Conservation (phyloP, 345 rosid species). For the Adansonia digitata region DNA sequence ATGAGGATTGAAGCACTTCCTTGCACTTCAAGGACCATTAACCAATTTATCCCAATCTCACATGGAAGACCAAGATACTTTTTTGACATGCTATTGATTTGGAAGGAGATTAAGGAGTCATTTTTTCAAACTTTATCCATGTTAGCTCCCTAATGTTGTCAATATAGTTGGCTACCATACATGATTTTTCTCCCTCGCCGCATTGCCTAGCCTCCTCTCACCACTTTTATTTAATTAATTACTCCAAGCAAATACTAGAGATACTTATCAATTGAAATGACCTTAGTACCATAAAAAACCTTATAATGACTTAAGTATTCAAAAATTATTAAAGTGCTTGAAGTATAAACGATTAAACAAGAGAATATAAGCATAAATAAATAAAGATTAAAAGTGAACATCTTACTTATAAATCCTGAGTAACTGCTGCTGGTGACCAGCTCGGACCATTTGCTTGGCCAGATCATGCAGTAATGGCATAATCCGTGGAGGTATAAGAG, state of each 20-base stretch:
- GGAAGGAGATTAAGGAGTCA: background rate
- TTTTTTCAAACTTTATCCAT: background rate
- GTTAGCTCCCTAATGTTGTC: background rate
- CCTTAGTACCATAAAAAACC: background rate
- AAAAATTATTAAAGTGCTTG: background rate
- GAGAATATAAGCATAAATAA: background rate
- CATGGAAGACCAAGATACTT: background rate
- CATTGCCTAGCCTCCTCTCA: background rate
- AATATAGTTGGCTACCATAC: background rate
- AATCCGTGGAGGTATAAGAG: constrained; percentile 80
- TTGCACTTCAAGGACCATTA: too few relatives aligned
- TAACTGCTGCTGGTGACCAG: constrained; percentile 78
- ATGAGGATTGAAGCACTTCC: too few relatives aligned
- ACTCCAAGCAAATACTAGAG: background rate
- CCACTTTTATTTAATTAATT: background rate
- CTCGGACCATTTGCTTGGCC: constrained; percentile 88
- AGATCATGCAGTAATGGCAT: constrained; percentile 89
- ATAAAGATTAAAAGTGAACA: background rate
- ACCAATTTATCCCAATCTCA: background rate
- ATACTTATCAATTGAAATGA: background rate
- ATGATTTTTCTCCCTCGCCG: background rate
- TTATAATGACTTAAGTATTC: background rate
- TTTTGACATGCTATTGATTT: background rate
- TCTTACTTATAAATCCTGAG: constrained; percentile 66
- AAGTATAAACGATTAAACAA: background rate